Evolutionary conservation across 805 yeast species (phyloP).

Genomic region (Kuraishia molischiana): DNA sequence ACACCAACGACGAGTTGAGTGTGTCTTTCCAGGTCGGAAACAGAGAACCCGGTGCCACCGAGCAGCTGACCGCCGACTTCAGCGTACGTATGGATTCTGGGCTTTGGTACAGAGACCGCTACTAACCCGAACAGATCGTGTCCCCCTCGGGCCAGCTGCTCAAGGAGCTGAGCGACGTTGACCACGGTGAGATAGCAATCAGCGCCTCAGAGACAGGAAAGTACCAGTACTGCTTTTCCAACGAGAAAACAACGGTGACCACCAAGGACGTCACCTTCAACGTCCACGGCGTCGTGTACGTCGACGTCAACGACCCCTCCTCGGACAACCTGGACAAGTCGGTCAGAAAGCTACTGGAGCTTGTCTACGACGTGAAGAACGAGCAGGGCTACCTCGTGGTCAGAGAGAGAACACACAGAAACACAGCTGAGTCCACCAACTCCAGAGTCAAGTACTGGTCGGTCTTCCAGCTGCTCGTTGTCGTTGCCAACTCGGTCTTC

Average conservation of each 20-base stretch:
- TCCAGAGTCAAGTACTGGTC: conserved; percentile 98
- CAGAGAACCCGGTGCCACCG: conserved; percentile 62
- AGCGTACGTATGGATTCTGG: conserved; percentile 25
- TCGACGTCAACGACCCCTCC: conserved; percentile 7
- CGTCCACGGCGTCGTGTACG: conserved; percentile 78
- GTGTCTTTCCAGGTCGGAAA: conserved; percentile 91
- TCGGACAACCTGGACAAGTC: conserved; percentile 56
- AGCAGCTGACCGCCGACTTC: conserved; percentile 62
- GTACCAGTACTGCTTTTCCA: conserved; percentile 83
- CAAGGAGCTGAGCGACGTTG: conserved; percentile 39
- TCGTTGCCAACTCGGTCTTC: conserved; percentile 78
- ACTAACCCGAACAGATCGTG: conserved; percentile 9
- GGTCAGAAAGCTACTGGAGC: conserved; percentile 61
- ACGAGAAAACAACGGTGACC: conserved; percentile 60
- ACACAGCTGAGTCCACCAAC: conserved; percentile 96
- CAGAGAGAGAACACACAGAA: conserved; percentile 95
- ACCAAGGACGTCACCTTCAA: conserved; percentile 93
- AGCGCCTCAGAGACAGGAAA: conserved; percentile 63
- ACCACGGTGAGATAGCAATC: conserved; percentile 74
- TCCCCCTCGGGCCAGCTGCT: conserved; percentile 38
- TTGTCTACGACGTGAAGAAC: conserved; percentile 80
- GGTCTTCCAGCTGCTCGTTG: conserved; percentile 79
- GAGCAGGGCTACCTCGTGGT: conserved; percentile 91
- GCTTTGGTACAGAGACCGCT: not conserved
- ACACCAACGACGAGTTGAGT: conserved; percentile 76